Conservation (phyloP, 2,329 filamentous ascomycete genomes). For the Ceratocystis ficicola region DNA sequence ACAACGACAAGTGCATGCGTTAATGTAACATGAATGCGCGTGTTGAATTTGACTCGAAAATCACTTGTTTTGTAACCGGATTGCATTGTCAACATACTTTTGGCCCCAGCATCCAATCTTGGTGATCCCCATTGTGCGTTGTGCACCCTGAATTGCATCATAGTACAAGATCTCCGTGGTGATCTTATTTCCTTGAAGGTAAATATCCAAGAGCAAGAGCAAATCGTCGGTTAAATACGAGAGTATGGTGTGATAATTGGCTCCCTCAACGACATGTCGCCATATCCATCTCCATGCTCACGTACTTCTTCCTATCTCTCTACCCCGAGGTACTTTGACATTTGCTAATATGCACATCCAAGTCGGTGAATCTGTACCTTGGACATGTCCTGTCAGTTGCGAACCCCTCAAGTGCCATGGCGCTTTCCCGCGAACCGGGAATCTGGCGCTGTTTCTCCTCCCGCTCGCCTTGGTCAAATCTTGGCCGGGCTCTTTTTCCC, state of each 20-base stretch:
- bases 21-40: no score
- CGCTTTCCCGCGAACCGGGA: neutral
- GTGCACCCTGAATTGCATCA: neutral
- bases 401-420: neutral
- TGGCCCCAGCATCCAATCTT: neutral
- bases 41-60: no score
- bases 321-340: no score
- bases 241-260: neutral
- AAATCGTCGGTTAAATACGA: neutral
- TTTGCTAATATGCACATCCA: no score
- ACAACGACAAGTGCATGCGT: no score
- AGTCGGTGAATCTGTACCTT: neutral
- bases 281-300: neutral
- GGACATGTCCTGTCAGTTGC: neutral
- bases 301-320: neutral
- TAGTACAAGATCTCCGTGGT: neutral
- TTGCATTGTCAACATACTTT: neutral
- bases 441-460: neutral
- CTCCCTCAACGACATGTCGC: neutral
- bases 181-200: neutral
- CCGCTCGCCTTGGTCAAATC: neutral
- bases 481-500: neutral
- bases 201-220: no score
- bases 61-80: no score
- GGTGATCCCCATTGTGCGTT: neutral